These are phyloP conservation scores for Neonothopanus nambi DNA, from an alignment of 1,284 basidiomycete genomes.

Conservation along the genomic window DNA sequence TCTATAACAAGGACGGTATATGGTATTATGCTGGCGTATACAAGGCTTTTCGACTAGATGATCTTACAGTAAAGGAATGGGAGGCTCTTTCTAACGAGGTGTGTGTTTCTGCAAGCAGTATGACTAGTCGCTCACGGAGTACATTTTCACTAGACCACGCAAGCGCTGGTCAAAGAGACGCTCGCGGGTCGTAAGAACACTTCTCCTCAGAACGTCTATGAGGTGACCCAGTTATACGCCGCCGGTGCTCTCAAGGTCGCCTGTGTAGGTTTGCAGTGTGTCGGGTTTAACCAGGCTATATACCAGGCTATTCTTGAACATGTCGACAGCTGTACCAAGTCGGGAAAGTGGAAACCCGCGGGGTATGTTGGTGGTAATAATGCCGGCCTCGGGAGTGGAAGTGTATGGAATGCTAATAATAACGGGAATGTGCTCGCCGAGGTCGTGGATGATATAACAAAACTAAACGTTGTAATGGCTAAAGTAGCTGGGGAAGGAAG, in stretches of 20 bases:
- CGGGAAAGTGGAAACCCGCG: too few species aligned
- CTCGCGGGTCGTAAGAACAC: slow-evolving; percentile 67
- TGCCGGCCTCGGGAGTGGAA: too few species aligned
- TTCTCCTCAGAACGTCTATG: slow-evolving; percentile 74
- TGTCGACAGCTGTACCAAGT: slow-evolving; percentile 45
- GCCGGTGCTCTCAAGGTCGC: slow-evolving; percentile 70
- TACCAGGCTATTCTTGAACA: slow-evolving; percentile 67
- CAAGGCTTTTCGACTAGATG: slow-evolving; percentile 60
- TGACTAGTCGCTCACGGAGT: slow-evolving; percentile 9
- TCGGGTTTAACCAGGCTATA: slow-evolving; percentile 66
- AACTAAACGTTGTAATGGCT: too few species aligned
- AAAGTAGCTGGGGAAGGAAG: too few species aligned
- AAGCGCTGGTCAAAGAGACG: slow-evolving; percentile 68
- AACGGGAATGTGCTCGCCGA: too few species aligned
- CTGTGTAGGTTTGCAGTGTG: slow-evolving; percentile 71
- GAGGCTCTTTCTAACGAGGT: slow-evolving; percentile 64
- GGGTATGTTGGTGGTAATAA: too few species aligned
- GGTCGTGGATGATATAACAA: too few species aligned
- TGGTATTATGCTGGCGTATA: slow-evolving; percentile 84
- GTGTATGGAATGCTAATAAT: too few species aligned
- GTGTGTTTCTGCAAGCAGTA: slow-evolving; percentile 16
- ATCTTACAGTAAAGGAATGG: slow-evolving; percentile 68
- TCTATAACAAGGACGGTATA: slow-evolving; percentile 72
- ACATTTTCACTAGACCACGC: slow-evolving; percentile 48
- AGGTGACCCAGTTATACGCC: slow-evolving; percentile 67